Evolutionary conservation across 108 stramenopile genomes (phyloP), one percentile per base, ranked within the genome.

Genomic region (Skeletonema grethae): DNA sequence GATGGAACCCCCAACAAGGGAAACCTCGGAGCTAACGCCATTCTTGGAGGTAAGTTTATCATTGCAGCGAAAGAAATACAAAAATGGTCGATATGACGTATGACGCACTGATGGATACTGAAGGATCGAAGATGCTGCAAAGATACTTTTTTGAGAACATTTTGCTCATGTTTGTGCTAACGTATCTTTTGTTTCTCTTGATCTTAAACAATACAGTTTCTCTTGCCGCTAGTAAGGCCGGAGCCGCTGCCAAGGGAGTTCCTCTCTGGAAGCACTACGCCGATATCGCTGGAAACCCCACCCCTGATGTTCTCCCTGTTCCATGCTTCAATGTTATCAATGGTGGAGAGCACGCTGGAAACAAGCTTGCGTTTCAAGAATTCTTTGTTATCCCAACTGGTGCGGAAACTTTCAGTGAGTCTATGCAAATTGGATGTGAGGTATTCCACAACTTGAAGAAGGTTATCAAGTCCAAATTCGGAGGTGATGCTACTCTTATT

Each of bases 281-380:
- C 61, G 90, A 98, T 35, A 79, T 99, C 55, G 98, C 99, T 7
- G 98, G 97, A 72, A 99, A 98, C 86, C 86, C 92, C 53, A 89
- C 85, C 38, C 91, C 90, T 24, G 86, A 94, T 65, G 91, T 91
- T 72, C 80, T 99, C 57, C 99, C 99, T 28, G 98, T 99, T 58
- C 99, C 99, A 20, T 96, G 98, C 77, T 99, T 99, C 95, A 99
- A 99, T 85, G 99, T 99, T 22, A 99, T 99, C 88, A 99, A 99
- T 79, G 99, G 99, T 61, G 99, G 99, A 50, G 91, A 93, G 69
- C 99, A 99, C 76, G 99, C 99, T 34, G 99, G 99, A 65, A 99
- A 99, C 89, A 91, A 85, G 72, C 87, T 99, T 36, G 96, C 99
- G 25, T 99, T 99, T 82, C 98, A 99, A 83, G 99, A 99, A 85